A percentile compares a stretch with the other conserved stretches of the same genome.
Evolutionary conservation across 345 rosid genomes (phyloP).

Genomic region (Acer yangbiense): DNA sequence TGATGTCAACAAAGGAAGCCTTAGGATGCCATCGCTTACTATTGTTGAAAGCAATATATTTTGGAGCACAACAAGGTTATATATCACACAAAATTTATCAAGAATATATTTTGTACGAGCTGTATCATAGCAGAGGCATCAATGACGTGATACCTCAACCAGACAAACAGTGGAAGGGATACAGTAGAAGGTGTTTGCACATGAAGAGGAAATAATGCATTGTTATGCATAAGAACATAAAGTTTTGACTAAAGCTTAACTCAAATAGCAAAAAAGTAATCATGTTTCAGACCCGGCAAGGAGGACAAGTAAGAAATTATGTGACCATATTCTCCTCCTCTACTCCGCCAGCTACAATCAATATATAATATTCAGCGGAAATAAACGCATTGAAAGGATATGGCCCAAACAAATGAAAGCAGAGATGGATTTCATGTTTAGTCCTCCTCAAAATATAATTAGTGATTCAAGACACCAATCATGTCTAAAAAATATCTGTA

Average conservation of each 20-base stretch:
- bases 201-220: not conserved
- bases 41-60: not conserved
- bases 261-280: not conserved
- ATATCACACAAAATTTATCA: not conserved
- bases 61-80: not conserved
- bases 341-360: not conserved
- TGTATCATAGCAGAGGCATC: not conserved
- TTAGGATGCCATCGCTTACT: not conserved
- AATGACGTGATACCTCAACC: not conserved
- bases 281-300: not conserved
- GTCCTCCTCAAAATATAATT: not conserved
- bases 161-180: not conserved
- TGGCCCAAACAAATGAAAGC: not conserved
- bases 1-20: not conserved
- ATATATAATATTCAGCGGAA: not conserved
- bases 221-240: not conserved
- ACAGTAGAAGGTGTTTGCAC: not conserved
- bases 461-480: not conserved
- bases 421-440: not conserved
- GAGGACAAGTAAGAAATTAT: not conserved
- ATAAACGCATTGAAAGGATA: not conserved
- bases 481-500: not conserved
- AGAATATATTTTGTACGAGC: not conserved
- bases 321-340: not conserved
- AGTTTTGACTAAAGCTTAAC: conserved; percentile 5